Evolutionary conservation across 805 yeast genomes (phyloP).

Genomic region (Ogataea salicorniae): DNA sequence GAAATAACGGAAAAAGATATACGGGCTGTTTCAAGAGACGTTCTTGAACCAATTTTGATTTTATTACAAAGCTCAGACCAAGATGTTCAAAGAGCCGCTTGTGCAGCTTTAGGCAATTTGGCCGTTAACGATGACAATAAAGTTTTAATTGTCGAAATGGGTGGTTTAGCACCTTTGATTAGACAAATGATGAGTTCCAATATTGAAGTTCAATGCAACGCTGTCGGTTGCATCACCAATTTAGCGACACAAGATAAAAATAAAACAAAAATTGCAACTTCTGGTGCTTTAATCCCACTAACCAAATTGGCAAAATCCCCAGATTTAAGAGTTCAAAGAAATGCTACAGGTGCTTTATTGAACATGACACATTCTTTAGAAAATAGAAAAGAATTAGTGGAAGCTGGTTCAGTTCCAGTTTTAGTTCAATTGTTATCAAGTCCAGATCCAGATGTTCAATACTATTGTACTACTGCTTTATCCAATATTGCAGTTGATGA

Average conservation of each 20-base stretch:
- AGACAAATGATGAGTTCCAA: constrained; percentile 97
- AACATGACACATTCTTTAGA: constrained; percentile 98
- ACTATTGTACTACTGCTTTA: constrained; percentile 95
- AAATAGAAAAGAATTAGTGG: constrained; percentile 92
- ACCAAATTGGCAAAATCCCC: constrained; percentile 91
- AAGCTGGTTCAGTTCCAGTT: constrained; percentile 98
- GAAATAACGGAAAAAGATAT: constrained; percentile 97
- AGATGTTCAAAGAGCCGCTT: constrained; percentile 97
- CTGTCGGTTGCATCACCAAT: constrained; percentile 97
- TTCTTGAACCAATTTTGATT: constrained; percentile 87
- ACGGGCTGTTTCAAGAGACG: constrained; percentile 83
- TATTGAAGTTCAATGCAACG: constrained; percentile 98
- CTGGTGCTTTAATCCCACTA: constrained; percentile 92
- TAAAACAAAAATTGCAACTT: constrained; percentile 90
- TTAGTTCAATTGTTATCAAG: constrained; percentile 80
- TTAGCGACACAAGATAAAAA: constrained; percentile 97
- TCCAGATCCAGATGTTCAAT: constrained; percentile 94
- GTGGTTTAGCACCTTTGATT: constrained; percentile 92
- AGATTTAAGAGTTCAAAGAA: constrained; percentile 94
- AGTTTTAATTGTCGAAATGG: constrained; percentile 92
- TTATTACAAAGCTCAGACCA: constrained; percentile 81
- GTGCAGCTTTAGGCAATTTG: constrained; percentile 96
- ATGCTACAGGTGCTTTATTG: constrained; percentile 95
- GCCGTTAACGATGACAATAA: constrained; percentile 97
- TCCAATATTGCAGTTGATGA: constrained; percentile 98